Evolutionary conservation across 2,329 filamentous ascomycete genomes (phyloP), one percentile per base, ranked within the genome.

Genomic region (Colletotrichum karsti): DNA sequence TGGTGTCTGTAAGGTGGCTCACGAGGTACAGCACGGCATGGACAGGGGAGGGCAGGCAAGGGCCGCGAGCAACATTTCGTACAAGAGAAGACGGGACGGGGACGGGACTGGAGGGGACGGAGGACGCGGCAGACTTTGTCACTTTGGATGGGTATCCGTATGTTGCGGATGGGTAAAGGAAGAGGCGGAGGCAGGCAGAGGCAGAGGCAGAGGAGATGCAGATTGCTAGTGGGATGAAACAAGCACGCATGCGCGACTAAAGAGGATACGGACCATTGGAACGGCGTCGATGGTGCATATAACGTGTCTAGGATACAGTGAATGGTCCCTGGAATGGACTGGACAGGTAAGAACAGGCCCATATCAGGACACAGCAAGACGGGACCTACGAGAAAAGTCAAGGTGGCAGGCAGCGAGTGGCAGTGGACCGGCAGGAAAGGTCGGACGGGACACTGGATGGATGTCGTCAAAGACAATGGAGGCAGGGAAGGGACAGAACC

Each of bases 191-290:
- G 51, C 20, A 35, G 50, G 51, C 20, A 51, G 37, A 48, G 48
- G 22, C 22, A 39, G 39, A 48, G 37, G 26, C 41, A 48, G 56
- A 35, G 7, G 33, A 33, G 7, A 64, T 57, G 64, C 57, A 60
- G 57, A 60, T 42, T 22, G 42, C 50, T 64, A 58, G 64, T 53
- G 60, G 42, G 64, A 67, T 67, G 60, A 67, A 67, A 67, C 64
- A 54, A 64, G 64, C 33, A 44, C 58, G 64, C 59, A 67, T 67
- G 64, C 60, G 54, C 53, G 28, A 53, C 35, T 26, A 37, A 22
- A 33, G 28, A 46, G 60, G 37, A 64, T 58, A 58, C 46, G 60
- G 60, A 48, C 53, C 60, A 64, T 58, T 67, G 64, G 64, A 67
- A 54, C 60, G 53, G 59, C 60, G 64, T 44, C 44, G 18, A 46